Percentiles rank a stretch among this genome's conserved stretches.
phyloP scores from a whole-genome alignment of 768 basidiomycete genomes.

The Pleurotus sapidus region DNA sequence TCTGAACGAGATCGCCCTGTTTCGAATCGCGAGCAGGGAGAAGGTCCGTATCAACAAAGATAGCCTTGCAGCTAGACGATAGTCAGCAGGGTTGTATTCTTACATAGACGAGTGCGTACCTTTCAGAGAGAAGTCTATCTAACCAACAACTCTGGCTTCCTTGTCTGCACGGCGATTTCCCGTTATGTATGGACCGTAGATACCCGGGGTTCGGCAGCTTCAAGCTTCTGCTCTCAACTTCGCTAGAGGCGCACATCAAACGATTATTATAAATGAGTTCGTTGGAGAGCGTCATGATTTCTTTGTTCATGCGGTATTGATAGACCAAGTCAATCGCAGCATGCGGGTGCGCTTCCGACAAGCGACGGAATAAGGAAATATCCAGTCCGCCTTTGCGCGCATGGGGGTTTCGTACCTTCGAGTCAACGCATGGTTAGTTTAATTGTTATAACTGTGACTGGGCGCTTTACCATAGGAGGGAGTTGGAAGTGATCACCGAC shows the following conservation, averaged over 20 bases:
- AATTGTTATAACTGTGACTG: neutral
- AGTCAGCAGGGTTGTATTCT: neutral
- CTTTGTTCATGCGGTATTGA: slow-evolving; percentile 96
- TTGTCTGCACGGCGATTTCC: slow-evolving; percentile 23
- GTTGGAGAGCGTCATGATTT: slow-evolving; percentile 93
- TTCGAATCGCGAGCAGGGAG: slow-evolving; percentile 79
- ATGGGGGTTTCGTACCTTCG: slow-evolving; percentile 72
- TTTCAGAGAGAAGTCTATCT: slow-evolving; percentile 55
- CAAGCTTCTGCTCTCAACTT: slow-evolving; percentile 61
- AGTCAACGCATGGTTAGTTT: slow-evolving; percentile 1
- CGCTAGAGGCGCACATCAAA: slow-evolving; percentile 74
- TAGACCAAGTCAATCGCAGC: slow-evolving; percentile 82
- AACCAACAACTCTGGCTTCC: slow-evolving; percentile 63
- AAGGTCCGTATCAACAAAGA: slow-evolving; percentile 92
- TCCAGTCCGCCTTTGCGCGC: slow-evolving; percentile 89
- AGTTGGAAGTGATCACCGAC: slow-evolving; percentile 98
- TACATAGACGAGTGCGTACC: slow-evolving; percentile 37
- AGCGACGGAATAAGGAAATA: slow-evolving; percentile 81
- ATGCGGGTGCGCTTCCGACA: slow-evolving; percentile 84
- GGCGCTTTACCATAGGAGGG: slow-evolving; percentile 74
- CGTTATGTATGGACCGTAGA: slow-evolving; percentile 41
- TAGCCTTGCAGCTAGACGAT: slow-evolving; percentile 65
- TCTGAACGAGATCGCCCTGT: slow-evolving; percentile 88
- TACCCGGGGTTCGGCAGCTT: slow-evolving; percentile 45
- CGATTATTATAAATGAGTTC: slow-evolving; percentile 78